Conservation (phyloP, 805 yeast genomes). For the Isabelozyma rhagii region DNA sequence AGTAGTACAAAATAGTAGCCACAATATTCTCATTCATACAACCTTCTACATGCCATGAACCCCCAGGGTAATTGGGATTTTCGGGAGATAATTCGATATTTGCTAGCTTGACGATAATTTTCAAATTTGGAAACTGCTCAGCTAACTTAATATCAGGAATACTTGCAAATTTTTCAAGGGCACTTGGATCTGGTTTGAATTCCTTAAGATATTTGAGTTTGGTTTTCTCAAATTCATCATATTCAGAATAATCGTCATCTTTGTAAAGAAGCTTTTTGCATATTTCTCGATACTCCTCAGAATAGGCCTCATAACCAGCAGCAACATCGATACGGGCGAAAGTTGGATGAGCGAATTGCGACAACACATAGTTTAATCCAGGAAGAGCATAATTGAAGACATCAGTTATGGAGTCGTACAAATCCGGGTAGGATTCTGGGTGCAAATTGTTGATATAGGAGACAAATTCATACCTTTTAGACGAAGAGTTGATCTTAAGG, state of each 20-base stretch:
- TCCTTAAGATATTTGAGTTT: not conserved
- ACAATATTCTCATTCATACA: conserved; percentile 39
- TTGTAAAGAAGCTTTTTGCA: not conserved
- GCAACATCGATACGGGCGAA: conserved; percentile 12
- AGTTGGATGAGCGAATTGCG: conserved; percentile 17
- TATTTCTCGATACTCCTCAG: conserved; percentile 9
- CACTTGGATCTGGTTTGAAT: not conserved
- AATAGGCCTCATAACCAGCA: conserved; percentile 9
- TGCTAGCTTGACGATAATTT: conserved; percentile 39
- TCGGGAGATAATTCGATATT: conserved; percentile 41
- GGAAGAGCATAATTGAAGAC: conserved; percentile 29
- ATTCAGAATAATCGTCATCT: not conserved
- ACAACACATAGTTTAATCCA: conserved; percentile 25
- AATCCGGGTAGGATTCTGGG: conserved; percentile 18
- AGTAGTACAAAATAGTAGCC: conserved; percentile 39
- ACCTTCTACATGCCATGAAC: conserved; percentile 45
- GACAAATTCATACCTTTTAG: conserved; percentile 14
- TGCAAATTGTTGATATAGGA: conserved; percentile 43
- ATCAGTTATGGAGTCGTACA: conserved; percentile 26
- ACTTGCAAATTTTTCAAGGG: not conserved
- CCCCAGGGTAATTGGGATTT: conserved; percentile 35
- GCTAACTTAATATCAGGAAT: conserved; percentile 11
- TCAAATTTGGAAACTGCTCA: conserved; percentile 15
- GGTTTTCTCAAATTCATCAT: not conserved
- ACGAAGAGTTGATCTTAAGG: conserved; percentile 5